phyloP scores from a whole-genome alignment of 257 asterid genomes.

The Hygrophila difformis region DNA sequence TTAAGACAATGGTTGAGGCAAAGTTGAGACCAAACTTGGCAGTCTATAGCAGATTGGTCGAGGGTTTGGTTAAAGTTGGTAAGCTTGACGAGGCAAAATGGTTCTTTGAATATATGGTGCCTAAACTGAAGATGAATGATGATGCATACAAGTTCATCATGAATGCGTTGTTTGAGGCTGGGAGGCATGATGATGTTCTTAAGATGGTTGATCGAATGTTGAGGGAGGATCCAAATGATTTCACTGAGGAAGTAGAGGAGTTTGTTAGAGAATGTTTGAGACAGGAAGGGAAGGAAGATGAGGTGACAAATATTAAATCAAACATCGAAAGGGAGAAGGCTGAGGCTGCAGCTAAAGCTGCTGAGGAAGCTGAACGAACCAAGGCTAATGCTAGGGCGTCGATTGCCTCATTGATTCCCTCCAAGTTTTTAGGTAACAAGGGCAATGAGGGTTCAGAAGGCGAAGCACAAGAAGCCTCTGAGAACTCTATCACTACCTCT shows the following conservation, averaged over 20 bases:
- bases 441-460: constrained; percentile 24
- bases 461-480: constrained; percentile 20
- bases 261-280: constrained; percentile 58
- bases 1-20: constrained; percentile 73
- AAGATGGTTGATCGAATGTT: constrained; percentile 55
- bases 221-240: constrained; percentile 81
- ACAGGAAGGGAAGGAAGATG: constrained; percentile 70
- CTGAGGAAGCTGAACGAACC: constrained; percentile 67
- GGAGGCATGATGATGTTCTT: constrained; percentile 71
- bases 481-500: constrained; percentile 17
- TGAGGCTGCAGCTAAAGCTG: constrained; percentile 64
- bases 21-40: constrained; percentile 74
- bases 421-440: constrained; percentile 50
- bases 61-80: constrained; percentile 73
- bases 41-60: constrained; percentile 61
- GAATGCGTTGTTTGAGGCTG: constrained; percentile 50
- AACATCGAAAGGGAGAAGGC: constrained; percentile 62
- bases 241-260: constrained; percentile 63
- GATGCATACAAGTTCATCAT: constrained; percentile 71
- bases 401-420: constrained; percentile 59
- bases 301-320: constrained; percentile 51
- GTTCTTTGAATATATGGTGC: constrained; percentile 71
- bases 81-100: constrained; percentile 77
- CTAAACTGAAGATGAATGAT: constrained; percentile 76
- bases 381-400: constrained; percentile 68